phyloP scores from a whole-genome alignment of 345 rosid species.

The Arabidopsis arenosa region DNA sequence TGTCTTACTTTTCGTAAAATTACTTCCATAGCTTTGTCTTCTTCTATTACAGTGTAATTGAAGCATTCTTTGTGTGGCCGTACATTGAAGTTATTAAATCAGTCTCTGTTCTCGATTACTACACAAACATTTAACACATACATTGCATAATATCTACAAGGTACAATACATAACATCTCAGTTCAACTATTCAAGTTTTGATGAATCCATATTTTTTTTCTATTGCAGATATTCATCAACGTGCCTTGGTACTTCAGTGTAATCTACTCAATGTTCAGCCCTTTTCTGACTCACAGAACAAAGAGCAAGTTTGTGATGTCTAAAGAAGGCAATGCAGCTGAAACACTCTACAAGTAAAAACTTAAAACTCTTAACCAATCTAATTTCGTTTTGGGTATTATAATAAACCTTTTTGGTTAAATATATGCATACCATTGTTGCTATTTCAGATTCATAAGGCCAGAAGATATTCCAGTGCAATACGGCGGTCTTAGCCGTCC shows the following conservation, averaged over 20 bases:
- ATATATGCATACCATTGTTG: constrained; percentile 7
- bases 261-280: constrained; percentile 87
- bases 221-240: constrained; percentile 81
- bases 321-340: constrained; percentile 86
- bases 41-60: constrained; percentile 28
- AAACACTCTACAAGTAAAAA: constrained; percentile 90
- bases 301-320: constrained; percentile 96
- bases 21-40: constrained; percentile 36
- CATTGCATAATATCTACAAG: constrained; percentile 10
- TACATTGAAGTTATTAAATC: constrained; percentile 27
- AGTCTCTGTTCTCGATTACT: constrained; percentile 7
- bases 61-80: constrained; percentile 35
- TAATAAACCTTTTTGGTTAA: neutral
- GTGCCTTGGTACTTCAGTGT: constrained; percentile 98
- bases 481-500: constrained; percentile 88
- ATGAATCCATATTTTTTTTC: neutral
- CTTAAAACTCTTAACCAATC: neutral
- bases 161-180: neutral
- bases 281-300: constrained; percentile 91
- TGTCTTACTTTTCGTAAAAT: constrained; percentile 29
- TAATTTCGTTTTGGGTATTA: neutral
- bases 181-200: neutral
- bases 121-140: constrained; percentile 9
- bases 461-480: constrained; percentile 90
- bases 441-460: constrained; percentile 70